Evolutionary conservation across 2,329 filamentous ascomycete species (phyloP).

Genomic region (Fusarium haematococcum): DNA sequence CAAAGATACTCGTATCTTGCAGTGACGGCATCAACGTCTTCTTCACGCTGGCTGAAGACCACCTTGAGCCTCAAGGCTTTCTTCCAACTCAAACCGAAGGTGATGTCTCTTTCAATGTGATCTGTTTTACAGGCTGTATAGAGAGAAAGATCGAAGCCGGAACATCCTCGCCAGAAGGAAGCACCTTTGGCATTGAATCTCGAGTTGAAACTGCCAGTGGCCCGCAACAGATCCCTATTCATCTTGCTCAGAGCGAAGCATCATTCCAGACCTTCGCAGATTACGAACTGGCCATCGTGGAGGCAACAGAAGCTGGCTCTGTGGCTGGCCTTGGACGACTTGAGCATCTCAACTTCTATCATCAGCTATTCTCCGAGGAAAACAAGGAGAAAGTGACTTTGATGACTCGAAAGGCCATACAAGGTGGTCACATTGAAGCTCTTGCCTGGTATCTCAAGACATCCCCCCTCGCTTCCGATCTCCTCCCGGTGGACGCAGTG

Average conservation of each 20-base stretch:
- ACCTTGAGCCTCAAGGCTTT: background rate
- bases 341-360: background rate
- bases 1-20: conserved; percentile 2
- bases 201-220: background rate
- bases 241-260: background rate
- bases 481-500: background rate
- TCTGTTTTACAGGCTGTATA: background rate
- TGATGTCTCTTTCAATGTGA: background rate
- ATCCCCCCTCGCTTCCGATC: background rate
- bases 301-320: conserved; percentile 6
- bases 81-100: background rate
- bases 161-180: background rate
- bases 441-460: background rate
- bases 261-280: background rate
- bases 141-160: background rate
- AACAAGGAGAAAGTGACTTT: background rate
- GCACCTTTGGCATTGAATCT: background rate
- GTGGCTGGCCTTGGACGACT: background rate
- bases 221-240: background rate
- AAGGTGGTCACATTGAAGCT: background rate
- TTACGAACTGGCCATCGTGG: conserved; percentile 1
- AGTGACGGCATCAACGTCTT: background rate
- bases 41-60: background rate
- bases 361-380: background rate
- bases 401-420: conserved; percentile 2